Percentiles rank a stretch among this genome's conserved stretches.
These are phyloP conservation scores for Arabidopsis suecica DNA, from an alignment of 345 rosid species.

Conservation along the genomic window DNA sequence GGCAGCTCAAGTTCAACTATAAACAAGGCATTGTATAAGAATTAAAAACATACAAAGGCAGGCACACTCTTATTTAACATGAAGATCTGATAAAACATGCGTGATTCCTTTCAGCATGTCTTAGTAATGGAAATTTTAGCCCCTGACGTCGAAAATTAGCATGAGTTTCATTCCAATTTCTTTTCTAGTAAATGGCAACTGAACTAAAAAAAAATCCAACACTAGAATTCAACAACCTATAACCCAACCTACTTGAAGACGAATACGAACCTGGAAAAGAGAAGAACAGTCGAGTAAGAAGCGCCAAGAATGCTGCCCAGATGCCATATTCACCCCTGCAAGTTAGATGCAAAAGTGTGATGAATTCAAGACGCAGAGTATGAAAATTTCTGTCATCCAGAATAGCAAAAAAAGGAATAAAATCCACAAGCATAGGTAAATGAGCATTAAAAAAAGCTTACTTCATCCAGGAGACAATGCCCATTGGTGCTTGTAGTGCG, in stretches of 20 bases:
- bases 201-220: neutral
- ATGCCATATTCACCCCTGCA: conserved; percentile 91
- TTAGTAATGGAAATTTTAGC: neutral
- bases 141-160: neutral
- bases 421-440: conserved; percentile 10
- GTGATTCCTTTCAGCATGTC: neutral
- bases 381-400: conserved; percentile 1
- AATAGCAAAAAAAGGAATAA: neutral
- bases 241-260: neutral
- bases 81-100: neutral
- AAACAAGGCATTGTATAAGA: conserved; percentile 9
- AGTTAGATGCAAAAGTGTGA: conserved; percentile 28
- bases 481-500: conserved; percentile 74
- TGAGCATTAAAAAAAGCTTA: conserved; percentile 41
- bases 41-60: conserved; percentile 5
- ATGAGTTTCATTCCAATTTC: neutral
- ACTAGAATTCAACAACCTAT: neutral
- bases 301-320: conserved; percentile 83
- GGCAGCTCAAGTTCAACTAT: conserved; percentile 95
- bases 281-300: conserved; percentile 86
- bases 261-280: conserved; percentile 70
- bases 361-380: neutral
- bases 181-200: neutral
- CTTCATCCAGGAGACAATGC: conserved; percentile 82
- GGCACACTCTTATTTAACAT: neutral